Evolutionary conservation across 352 stramenopile species (phyloP), one percentile per base, ranked within the genome.

Genomic region (Globisporangium parvum): DNA sequence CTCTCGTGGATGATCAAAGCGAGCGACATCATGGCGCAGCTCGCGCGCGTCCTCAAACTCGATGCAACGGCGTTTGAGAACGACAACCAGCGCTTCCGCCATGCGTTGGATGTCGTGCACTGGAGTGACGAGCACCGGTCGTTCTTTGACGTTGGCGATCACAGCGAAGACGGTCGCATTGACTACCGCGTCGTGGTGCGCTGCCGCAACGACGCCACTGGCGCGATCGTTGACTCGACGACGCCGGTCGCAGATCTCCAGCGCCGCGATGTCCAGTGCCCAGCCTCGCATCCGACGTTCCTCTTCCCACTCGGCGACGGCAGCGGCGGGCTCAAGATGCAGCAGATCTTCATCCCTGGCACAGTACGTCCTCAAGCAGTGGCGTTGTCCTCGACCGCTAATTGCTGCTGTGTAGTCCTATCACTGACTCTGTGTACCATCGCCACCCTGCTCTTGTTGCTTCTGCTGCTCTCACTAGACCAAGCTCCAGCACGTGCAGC

Each of bases 1-100:
- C 55, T 96, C 0, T 84, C 79, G 40, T 98, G 93, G 93, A 90
- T 97, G 70, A 81, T 93, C 37, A 80, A 80, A 35, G 69, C 69
- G 21, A 91, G 75, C 47, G 62, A 80, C 18, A 59, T 91, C 15
- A 74, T 93, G 59, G 58, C 65, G 1, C 70, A 69, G 26, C 47
- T 91, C 2, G 74, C 75, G 17, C n/a, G 35, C 3, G 69, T 78
- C 24, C 68, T 80, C n/a, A 67, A 54, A 0, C 50, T 67, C 15
- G 39, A 55, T 0, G 37, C 47, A 3, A 11, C 62, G 23, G 50
- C 31, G 9, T 87, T 75, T 50, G 10, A 69, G 35, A 11, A 28
- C 0, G 69, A 86, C 53, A 63, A 67, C 18, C 47, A 57, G 3
- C 67, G 69, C 6, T 90, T 84, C 31, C 53, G 75, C 15, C 40